Evolutionary conservation across 805 yeast genomes (phyloP).

Genomic region (Scheffersomyces amazonensis): DNA sequence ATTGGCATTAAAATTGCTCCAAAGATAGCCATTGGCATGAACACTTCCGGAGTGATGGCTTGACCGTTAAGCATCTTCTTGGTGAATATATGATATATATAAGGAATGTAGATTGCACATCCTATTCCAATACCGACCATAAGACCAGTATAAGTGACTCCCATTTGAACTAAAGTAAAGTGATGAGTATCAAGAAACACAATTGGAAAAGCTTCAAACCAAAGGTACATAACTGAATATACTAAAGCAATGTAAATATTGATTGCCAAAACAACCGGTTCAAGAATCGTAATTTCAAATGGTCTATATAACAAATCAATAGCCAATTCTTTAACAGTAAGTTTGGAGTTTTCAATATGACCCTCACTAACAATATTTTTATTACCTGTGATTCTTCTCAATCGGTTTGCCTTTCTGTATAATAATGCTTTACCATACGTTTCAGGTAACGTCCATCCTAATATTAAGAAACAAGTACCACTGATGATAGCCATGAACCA

Average conservation of each 20-base stretch:
- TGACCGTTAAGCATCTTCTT: conserved; percentile 15
- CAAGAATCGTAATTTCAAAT: conserved; percentile 41
- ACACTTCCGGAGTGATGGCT: conserved; percentile 34
- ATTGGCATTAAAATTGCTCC: conserved; percentile 40
- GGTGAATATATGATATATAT: conserved; percentile 20
- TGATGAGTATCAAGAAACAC: conserved; percentile 44
- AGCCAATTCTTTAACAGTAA: conserved; percentile 15
- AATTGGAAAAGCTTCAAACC: conserved; percentile 52
- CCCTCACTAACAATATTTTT: conserved; percentile 37
- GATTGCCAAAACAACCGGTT: conserved; percentile 54
- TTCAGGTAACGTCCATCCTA: conserved; percentile 45
- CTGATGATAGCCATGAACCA: conserved; percentile 47
- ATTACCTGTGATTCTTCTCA: conserved; percentile 47
- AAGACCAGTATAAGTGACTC: conserved; percentile 45
- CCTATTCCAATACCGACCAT: conserved; percentile 49
- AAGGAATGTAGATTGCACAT: conserved; percentile 21
- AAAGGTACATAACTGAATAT: conserved; percentile 52
- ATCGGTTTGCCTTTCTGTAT: conserved; percentile 43
- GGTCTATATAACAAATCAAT: conserved; percentile 47
- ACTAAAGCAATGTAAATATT: conserved; percentile 49
- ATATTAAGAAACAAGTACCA: conserved; percentile 32
- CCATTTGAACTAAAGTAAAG: conserved; percentile 46
- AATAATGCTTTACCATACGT: conserved; percentile 42
- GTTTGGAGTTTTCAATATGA: conserved; percentile 24
- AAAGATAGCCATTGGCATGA: conserved; percentile 32